Conservation (phyloP, 352 stramenopile species). For the Pythium diclinum region DNA sequence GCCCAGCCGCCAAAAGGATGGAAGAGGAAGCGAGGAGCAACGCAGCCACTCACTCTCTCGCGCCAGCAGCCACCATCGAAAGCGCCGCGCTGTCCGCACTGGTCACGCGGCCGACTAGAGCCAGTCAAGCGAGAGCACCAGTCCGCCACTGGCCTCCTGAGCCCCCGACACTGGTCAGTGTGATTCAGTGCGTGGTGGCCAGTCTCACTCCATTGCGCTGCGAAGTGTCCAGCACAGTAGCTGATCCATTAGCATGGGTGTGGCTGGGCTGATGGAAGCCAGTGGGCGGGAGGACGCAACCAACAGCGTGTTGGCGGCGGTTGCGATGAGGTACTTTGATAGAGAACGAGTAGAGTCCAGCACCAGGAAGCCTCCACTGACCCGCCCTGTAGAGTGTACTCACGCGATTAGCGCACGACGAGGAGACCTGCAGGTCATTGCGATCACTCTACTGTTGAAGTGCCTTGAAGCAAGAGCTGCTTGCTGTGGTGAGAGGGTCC, state of each 20-base stretch:
- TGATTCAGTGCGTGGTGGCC: too few species aligned
- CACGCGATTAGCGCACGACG: too few species aligned
- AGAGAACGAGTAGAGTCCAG: neutral
- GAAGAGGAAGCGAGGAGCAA: slow-evolving; percentile 9
- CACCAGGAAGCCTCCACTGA: too few species aligned
- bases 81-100: neutral
- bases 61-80: neutral
- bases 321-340: neutral
- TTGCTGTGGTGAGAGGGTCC: neutral
- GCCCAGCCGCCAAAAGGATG: neutral
- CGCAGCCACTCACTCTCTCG: neutral
- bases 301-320: neutral
- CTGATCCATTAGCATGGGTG: neutral
- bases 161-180: too few species aligned
- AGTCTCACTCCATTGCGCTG: too few species aligned
- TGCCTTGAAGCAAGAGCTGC: neutral
- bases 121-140: neutral
- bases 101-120: neutral
- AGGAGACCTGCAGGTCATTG: too few species aligned
- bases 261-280: neutral
- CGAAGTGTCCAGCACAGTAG: too few species aligned
- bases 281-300: neutral
- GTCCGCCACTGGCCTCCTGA: neutral
- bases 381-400: too few species aligned
- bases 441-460: neutral